Conservation (phyloP, 495 filamentous ascomycete species). For the Parachaetomium inaequale region DNA sequence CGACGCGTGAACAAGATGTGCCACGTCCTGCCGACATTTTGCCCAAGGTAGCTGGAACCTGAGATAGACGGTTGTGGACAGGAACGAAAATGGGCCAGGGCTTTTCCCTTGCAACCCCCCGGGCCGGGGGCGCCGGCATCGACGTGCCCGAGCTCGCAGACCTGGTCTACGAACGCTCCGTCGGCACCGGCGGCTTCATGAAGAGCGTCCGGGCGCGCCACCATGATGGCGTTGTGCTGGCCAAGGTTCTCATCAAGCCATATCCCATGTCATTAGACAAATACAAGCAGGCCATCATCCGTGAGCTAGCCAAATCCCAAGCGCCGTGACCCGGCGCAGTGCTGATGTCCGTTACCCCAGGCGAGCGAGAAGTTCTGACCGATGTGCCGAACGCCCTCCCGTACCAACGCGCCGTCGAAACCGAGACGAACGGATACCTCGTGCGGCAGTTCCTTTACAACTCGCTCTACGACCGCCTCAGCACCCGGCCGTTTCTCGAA, state of each 20-base stretch:
- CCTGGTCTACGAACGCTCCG: slow-evolving; percentile 83
- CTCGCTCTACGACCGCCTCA: slow-evolving; percentile 94
- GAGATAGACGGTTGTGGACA: slow-evolving; percentile 10
- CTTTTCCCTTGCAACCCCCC: slow-evolving; percentile 86
- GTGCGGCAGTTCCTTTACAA: slow-evolving; percentile 96
- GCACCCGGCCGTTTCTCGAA: slow-evolving; percentile 94
- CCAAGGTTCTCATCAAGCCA: slow-evolving; percentile 93
- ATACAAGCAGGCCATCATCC: slow-evolving; percentile 69
- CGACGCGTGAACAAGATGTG: slow-evolving; percentile 14
- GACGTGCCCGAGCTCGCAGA: slow-evolving; percentile 90
- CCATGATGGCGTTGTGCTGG: slow-evolving; percentile 83
- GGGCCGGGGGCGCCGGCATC: slow-evolving; percentile 85
- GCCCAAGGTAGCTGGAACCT: slow-evolving; percentile 18
- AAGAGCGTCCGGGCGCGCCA: slow-evolving; percentile 90
- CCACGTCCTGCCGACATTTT: neutral
- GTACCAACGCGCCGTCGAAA: slow-evolving; percentile 88
- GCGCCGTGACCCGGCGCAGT: neutral
- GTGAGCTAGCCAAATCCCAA: slow-evolving; percentile 48
- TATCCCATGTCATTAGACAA: slow-evolving; percentile 71
- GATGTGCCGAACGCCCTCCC: slow-evolving; percentile 88
- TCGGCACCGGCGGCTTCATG: slow-evolving; percentile 94
- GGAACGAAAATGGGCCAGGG: slow-evolving; percentile 80
- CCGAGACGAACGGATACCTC: slow-evolving; percentile 83
- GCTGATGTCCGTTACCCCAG: slow-evolving; percentile 44
- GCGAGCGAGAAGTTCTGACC: slow-evolving; percentile 71